Percentiles rank a stretch among this genome's conserved stretches.
Evolutionary conservation across 2,329 filamentous ascomycete species (phyloP).

Genomic region (Hirsutella rhossiliensis): DNA sequence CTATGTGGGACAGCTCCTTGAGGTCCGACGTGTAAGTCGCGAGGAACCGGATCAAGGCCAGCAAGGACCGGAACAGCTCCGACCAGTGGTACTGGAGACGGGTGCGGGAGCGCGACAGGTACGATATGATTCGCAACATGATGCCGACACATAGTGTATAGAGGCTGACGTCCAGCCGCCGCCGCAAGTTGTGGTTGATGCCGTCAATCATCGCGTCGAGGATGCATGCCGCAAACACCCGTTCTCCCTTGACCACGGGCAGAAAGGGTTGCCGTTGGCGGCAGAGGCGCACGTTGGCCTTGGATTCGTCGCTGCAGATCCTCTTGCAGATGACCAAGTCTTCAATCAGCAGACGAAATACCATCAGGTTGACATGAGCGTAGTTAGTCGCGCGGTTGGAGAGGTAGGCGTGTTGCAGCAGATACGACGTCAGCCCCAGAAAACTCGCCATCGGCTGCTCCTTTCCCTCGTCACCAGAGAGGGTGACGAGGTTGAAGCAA

Average conservation of each 20-base stretch:
- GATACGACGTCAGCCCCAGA: conserved; percentile 81
- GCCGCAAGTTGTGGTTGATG: conserved; percentile 85
- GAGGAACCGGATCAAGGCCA: conserved; percentile 82
- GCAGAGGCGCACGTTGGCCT: conserved; percentile 67
- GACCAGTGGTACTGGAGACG: conserved; percentile 88
- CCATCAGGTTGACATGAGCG: conserved; percentile 73
- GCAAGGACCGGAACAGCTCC: conserved; percentile 80
- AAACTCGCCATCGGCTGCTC: conserved; percentile 71
- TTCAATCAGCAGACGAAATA: conserved; percentile 76
- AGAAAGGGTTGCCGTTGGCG: conserved; percentile 81
- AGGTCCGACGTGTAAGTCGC: conserved; percentile 77
- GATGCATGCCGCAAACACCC: conserved; percentile 62
- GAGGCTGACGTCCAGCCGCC: conserved; percentile 71
- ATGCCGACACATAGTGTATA: conserved; percentile 77
- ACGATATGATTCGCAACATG: conserved; percentile 69
- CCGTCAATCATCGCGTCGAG: conserved; percentile 83
- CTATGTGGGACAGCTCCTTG: conserved; percentile 54
- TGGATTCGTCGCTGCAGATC: conserved; percentile 69
- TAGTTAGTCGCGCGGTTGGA: conserved; percentile 70
- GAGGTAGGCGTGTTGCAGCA: conserved; percentile 85
- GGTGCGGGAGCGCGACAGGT: conserved; percentile 70
- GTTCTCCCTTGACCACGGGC: conserved; percentile 59
- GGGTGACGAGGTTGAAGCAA: conserved; percentile 67
- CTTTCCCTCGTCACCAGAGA: conserved; percentile 48
- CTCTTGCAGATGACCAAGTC: conserved; percentile 72